Percentiles rank a stretch among this genome's conserved stretches.
phyloP scores from a whole-genome alignment of 805 yeast species.

The Soucietia sequanensis region DNA sequence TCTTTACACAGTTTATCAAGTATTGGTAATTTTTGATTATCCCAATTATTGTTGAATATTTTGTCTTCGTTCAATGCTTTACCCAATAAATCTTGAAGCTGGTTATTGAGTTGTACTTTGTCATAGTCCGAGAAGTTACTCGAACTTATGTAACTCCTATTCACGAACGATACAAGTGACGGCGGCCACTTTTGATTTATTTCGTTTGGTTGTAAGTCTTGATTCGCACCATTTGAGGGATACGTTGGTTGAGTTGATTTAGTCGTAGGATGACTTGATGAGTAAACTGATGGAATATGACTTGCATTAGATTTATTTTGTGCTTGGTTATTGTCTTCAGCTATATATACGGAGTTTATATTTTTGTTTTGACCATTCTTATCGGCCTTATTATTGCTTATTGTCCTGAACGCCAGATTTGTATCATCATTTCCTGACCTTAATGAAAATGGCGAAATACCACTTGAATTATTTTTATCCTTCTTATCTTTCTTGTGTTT shows the following conservation, averaged over 20 bases:
- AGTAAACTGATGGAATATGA: no score
- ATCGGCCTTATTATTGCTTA: no score
- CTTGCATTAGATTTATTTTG: no score
- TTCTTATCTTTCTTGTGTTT: conserved; percentile 1
- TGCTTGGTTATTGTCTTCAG: no score
- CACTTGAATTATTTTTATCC: no score
- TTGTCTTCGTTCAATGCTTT: conserved; percentile 44
- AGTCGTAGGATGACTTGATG: no score
- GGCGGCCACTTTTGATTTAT: conserved; percentile 67
- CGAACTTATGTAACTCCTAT: conserved; percentile 43
- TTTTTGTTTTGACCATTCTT: no score
- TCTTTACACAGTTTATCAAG: conserved; percentile 17
- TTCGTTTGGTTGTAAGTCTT: no score
- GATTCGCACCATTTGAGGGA: no score
- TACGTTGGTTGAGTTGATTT: no score
- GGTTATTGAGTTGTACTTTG: conserved; percentile 43
- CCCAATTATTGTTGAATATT: conserved; percentile 56
- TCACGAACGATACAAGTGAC: conserved; percentile 51
- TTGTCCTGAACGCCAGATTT: neutral
- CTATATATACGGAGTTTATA: no score
- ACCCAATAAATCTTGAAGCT: conserved; percentile 49
- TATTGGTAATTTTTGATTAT: conserved; percentile 47
- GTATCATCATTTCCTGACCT: neutral
- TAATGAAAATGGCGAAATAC: neutral
- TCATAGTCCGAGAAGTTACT: conserved; percentile 29